Conservation (phyloP, 2,329 filamentous ascomycete genomes). For the Calonectria henricotiae region DNA sequence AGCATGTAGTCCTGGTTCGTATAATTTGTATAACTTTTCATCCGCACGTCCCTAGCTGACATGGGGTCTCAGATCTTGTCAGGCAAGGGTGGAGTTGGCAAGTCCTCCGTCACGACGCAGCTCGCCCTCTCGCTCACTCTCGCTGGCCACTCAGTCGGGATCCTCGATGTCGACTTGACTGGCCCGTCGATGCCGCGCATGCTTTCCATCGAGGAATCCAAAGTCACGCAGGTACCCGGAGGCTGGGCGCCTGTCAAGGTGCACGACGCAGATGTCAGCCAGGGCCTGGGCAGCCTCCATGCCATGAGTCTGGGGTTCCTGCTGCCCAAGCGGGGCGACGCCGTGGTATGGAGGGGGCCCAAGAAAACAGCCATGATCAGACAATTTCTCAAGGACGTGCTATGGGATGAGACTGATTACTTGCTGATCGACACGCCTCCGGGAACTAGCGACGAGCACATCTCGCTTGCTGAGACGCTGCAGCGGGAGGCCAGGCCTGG, state of each 20-base stretch:
- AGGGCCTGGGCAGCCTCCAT: constrained; percentile 75
- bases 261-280: constrained; percentile 72
- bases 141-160: constrained; percentile 90
- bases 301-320: constrained; percentile 97
- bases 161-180: constrained; percentile 96
- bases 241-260: constrained; percentile 95
- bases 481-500: constrained; percentile 75
- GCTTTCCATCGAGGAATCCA: constrained; percentile 89
- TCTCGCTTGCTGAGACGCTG: constrained; percentile 91
- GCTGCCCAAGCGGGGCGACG: constrained; percentile 85
- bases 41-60: constrained; percentile 39
- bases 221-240: constrained; percentile 91
- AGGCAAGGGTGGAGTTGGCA: constrained; percentile 97
- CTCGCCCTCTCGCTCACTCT: constrained; percentile 91
- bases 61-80: constrained; percentile 77
- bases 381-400: constrained; percentile 93
- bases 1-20: constrained; percentile 83
- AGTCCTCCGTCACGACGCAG: constrained; percentile 98
- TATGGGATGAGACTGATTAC: constrained; percentile 92
- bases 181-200: constrained; percentile 97
- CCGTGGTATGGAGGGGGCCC: constrained; percentile 96
- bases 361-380: constrained; percentile 99
- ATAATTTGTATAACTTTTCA: constrained; percentile 10
- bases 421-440: constrained; percentile 96
- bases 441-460: constrained; percentile 97